Conservation (phyloP, 2,329 filamentous ascomycete species). For the Juglanconis sp. region DNA sequence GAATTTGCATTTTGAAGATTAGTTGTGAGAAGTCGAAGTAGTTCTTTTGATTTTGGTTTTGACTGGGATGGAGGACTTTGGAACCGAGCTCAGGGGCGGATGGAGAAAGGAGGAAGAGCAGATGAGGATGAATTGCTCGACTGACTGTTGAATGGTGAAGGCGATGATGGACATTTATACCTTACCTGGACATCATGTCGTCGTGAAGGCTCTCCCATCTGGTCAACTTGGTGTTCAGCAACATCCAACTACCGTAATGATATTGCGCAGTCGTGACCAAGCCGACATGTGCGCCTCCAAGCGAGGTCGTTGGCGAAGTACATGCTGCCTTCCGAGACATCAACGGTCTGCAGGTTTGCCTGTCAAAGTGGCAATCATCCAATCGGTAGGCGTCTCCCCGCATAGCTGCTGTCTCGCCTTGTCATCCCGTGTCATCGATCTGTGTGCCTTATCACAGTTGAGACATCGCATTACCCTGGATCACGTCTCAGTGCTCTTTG, state of each 20-base stretch:
- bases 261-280: neutral
- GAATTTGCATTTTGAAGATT: neutral
- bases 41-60: too few species aligned
- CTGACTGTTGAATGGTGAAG: neutral
- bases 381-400: constrained; percentile 3
- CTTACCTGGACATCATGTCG: too few species aligned
- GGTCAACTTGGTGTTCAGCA: too few species aligned
- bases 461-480: constrained; percentile 5
- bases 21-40: neutral
- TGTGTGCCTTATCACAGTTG: neutral
- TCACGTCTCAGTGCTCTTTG: constrained; percentile 14
- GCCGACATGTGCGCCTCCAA: neutral
- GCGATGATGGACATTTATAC: neutral
- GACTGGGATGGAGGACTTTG: too few species aligned
- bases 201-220: neutral
- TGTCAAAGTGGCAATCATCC: constrained; percentile 8
- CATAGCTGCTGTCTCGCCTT: neutral
- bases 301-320: constrained; percentile 14
- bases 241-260: too few species aligned
- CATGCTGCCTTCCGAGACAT: constrained; percentile 10
- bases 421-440: neutral
- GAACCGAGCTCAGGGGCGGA: neutral
- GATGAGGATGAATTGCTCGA: neutral
- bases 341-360: constrained; percentile 14
- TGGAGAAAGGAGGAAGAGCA: neutral